Evolutionary conservation across 768 basidiomycete genomes (phyloP).

Genomic region (Rhodotorula kratochvilovae): DNA sequence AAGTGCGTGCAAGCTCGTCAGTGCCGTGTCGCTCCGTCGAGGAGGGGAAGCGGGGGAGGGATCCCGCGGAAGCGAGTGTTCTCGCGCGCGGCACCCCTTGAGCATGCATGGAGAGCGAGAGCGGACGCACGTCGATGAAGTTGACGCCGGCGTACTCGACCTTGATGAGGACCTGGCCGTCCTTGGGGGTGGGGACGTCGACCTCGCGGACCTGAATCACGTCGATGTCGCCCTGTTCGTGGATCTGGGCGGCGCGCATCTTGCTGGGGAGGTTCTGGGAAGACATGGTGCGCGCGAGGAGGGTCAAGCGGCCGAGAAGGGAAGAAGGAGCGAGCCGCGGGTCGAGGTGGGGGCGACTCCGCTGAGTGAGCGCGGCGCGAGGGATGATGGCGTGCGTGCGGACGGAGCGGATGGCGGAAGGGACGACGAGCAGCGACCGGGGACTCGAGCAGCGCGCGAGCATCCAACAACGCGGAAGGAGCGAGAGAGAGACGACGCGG

Average conservation of each 20-base stretch:
- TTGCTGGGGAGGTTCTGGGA: conserved; percentile 49
- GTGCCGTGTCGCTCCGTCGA: not conserved
- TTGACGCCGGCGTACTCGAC: conserved; percentile 75
- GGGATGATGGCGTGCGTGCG: not conserved
- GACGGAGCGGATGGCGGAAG: no score
- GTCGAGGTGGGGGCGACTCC: no score
- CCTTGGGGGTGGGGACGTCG: conserved; percentile 63
- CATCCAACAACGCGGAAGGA: no score
- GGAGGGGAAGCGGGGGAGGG: no score
- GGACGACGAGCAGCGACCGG: no score
- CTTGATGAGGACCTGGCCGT: conserved; percentile 60
- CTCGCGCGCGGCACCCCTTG: no score
- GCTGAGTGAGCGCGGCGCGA: not conserved
- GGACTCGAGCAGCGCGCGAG: no score
- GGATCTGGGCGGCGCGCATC: conserved; percentile 67
- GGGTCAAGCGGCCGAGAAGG: not conserved
- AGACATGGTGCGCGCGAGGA: not conserved
- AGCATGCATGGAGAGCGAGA: no score
- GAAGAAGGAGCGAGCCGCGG: not conserved
- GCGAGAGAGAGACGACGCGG: no score
- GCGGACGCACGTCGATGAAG: conserved; percentile 56
- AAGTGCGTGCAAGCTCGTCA: not conserved
- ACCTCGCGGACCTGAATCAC: conserved; percentile 56
- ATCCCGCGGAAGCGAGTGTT: no score
- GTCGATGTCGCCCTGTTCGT: conserved; percentile 69